Conservation (phyloP, 306 rosid genomes). For the Cicer bijugum region DNA sequence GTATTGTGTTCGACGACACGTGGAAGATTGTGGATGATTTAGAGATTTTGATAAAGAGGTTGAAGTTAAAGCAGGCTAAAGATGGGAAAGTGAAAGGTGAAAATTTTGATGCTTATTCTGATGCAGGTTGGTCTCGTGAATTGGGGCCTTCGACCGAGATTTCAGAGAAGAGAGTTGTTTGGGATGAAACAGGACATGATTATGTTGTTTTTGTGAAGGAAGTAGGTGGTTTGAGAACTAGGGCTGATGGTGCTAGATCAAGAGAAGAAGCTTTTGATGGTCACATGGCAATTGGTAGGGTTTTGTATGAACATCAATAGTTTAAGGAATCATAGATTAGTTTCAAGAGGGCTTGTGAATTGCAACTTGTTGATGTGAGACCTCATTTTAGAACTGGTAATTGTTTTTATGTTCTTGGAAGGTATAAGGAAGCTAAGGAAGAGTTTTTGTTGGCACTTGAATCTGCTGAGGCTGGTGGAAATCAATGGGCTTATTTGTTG, state of each 20-base stretch:
- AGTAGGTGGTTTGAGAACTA: conserved; percentile 73
- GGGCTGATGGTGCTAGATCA: conserved; percentile 88
- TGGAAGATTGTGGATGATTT: conserved; percentile 98
- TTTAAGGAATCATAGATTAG: conserved; percentile 86
- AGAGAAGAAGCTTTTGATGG: conserved; percentile 98
- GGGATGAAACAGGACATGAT: conserved; percentile 95
- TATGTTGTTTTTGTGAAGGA: conserved; percentile 76
- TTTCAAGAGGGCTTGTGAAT: conserved; percentile 90
- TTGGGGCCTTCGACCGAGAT: conserved; percentile 85
- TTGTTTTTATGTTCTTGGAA: conserved; percentile 77
- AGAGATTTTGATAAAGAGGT: conserved; percentile 79
- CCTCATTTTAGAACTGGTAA: conserved; percentile 97
- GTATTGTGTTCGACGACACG: conserved; percentile 92
- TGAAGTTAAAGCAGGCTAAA: conserved; percentile 81
- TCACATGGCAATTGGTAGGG: conserved; percentile 97
- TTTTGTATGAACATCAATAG: conserved; percentile 85
- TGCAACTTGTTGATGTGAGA: conserved; percentile 95
- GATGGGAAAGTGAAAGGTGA: conserved; percentile 86
- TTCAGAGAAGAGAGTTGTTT: conserved; percentile 76
- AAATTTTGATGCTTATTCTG: conserved; percentile 81
- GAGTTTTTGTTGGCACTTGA: conserved; percentile 90
- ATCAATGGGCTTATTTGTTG: conserved; percentile 95
- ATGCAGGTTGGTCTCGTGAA: conserved; percentile 97
- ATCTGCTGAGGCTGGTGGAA: conserved; percentile 93
- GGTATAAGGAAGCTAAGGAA: conserved; percentile 79